Conservation (phyloP, 2,329 filamentous ascomycete species). For the Aspergillus sp. region DNA sequence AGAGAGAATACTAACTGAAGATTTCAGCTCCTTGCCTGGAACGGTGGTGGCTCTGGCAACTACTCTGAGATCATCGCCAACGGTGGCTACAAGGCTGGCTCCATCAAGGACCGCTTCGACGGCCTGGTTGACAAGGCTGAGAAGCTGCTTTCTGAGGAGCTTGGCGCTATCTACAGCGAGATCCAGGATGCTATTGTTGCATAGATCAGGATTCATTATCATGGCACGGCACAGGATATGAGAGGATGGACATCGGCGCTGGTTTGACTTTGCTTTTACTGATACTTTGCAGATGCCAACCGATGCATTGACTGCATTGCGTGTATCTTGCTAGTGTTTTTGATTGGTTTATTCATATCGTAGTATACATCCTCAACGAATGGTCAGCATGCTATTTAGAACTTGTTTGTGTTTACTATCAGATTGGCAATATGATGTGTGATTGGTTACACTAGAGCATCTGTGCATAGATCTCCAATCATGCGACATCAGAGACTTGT, state of each 20-base stretch:
- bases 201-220: constrained; percentile 41
- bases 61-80: constrained; percentile 76
- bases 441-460: not conserved
- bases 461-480: not conserved
- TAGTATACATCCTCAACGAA: constrained; percentile 27
- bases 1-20: constrained; percentile 22
- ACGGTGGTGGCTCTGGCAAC: constrained; percentile 93
- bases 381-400: constrained; percentile 25
- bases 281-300: constrained; percentile 15
- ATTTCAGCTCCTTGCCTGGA: constrained; percentile 81
- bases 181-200: constrained; percentile 39
- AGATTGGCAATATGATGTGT: constrained; percentile 38
- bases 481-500: not conserved
- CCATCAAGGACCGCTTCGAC: constrained; percentile 39
- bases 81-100: constrained; percentile 63
- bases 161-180: constrained; percentile 50
- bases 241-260: constrained; percentile 29
- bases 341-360: constrained; percentile 23
- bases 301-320: constrained; percentile 19
- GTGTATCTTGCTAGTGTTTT: constrained; percentile 20
- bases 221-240: constrained; percentile 19
- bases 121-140: constrained; percentile 49
- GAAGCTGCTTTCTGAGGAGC: constrained; percentile 40
- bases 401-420: constrained; percentile 13
- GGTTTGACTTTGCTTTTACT: constrained; percentile 14